Evolutionary conservation across 2,329 filamentous ascomycete genomes (phyloP), one percentile per base, ranked within the genome.

Genomic region (Pleoardoris graminearum): DNA sequence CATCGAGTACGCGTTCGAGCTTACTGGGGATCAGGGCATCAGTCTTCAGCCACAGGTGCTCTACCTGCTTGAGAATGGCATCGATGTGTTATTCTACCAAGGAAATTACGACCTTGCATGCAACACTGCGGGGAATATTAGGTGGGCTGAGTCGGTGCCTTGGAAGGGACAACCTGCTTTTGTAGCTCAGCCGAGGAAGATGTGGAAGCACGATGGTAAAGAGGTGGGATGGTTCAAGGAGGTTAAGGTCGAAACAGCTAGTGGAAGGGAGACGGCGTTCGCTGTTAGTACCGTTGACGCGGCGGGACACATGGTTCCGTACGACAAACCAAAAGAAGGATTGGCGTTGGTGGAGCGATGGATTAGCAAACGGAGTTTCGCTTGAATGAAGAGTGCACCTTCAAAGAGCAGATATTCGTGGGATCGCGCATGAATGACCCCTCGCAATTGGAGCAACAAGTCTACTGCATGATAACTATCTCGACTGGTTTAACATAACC

Each of bases 141-240:
- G 72, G 23, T 77, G 72, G 72, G 74, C 75, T 16, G 72, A 70
- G 16, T 69, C 64, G 8, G 68, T 79, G 66, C 54, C 63, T 2
- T 80, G 77, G 77, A 76, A 74, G 46, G 76, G 76, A 1, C 76
- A 78, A 59, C 66, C 75, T 2, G 73, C 72, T 10, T 79, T 77
- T 60, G 69, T 68, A 0, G 62, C 71, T 6, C 66, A 74, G 59
- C 39, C 57, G 10, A 67, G 66, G 57, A 55, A 53, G 44, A 27
- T 23, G 5, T 72, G 68, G 68, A 61, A 59, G 49, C 44, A 60
- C 35, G 61, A 53, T 1, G 60, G 55, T 3, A 38, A 66, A 30
- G 62, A 66, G 29, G 59, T 69, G 2, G 70, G 67, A 5, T 72
- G 67, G 68, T 72, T 65, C 52, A 72, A 70, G 52, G 65, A 71